A percentile compares a stretch with the other conserved stretches of the same genome.
Conservation (phyloP, 371 early-diverging fungal genomes). For the Amoeboaphelidium protococcarum region DNA sequence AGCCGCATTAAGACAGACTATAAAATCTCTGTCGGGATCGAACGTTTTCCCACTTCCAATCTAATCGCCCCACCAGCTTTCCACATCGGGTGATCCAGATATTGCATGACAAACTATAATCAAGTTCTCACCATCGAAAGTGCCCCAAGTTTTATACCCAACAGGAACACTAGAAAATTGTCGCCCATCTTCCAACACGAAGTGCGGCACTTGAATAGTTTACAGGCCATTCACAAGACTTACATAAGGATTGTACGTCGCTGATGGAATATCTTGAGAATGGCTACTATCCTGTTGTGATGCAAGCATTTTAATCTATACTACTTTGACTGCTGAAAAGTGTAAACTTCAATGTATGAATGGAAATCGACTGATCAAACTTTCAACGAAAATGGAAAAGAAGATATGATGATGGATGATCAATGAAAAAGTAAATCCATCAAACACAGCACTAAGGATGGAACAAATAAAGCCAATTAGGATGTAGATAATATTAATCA, state of each 20-base stretch:
- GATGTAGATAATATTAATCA: no score
- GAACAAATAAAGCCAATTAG: no score
- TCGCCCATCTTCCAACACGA: conserved; percentile 47
- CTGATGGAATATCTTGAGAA: no score
- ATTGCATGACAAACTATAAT: conserved; percentile 93
- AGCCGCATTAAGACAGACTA: conserved; percentile 77
- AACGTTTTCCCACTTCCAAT: conserved; percentile 65
- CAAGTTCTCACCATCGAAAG: conserved; percentile 54
- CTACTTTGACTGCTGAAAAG: no score
- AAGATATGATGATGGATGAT: no score
- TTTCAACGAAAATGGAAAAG: no score
- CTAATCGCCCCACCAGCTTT: conserved; percentile 91
- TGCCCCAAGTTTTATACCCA: conserved; percentile 90
- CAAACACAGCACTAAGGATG: no score
- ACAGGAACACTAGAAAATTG: conserved; percentile 48
- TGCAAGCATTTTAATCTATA: no score
- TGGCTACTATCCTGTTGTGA: no score
- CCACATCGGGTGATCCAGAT: conserved; percentile 77
- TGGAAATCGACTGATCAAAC: no score
- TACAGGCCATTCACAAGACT: conserved; percentile 37
- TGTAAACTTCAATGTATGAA: no score
- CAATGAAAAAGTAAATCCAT: no score
- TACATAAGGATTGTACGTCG: conserved; percentile 26
- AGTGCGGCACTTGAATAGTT: conserved; percentile 35
- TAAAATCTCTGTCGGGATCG: conserved; percentile 65